phyloP scores from a whole-genome alignment of 192 early-diverging fungal genomes.

The Oehlia diaphana region DNA sequence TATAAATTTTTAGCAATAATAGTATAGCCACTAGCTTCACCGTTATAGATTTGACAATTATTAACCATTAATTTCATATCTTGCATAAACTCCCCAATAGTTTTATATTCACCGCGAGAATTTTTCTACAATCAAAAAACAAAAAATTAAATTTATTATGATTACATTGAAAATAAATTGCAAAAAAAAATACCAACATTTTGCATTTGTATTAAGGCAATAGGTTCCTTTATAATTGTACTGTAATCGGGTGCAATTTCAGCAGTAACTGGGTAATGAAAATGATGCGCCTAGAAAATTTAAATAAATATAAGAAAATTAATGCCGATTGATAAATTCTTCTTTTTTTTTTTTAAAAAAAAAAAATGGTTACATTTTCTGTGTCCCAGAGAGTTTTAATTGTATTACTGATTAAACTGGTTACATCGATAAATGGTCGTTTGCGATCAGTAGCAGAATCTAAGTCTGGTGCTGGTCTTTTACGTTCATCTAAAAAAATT shows the following conservation, averaged over 20 bases:
- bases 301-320: neutral
- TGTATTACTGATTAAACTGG: neutral
- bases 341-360: too few relatives aligned
- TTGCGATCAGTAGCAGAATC: neutral
- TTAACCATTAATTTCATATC: constrained; percentile 55
- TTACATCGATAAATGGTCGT: neutral
- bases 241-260: constrained; percentile 55
- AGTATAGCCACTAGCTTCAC: constrained; percentile 47
- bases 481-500: neutral
- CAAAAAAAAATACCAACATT: constrained; percentile 44
- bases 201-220: constrained; percentile 53
- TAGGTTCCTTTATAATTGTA: constrained; percentile 50
- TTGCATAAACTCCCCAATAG: constrained; percentile 46
- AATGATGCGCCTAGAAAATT: neutral
- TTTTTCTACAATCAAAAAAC: constrained; percentile 14
- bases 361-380: neutral
- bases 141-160: neutral
- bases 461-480: neutral
- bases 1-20: constrained; percentile 42
- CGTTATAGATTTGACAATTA: constrained; percentile 58
- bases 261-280: constrained; percentile 42
- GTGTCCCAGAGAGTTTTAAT: neutral
- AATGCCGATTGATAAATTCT: neutral
- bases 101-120: constrained; percentile 42
- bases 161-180: neutral